Base-by-base conservation (phyloP, 1,284 basidiomycete species). In the Malassezia brasiliensis region DNA sequence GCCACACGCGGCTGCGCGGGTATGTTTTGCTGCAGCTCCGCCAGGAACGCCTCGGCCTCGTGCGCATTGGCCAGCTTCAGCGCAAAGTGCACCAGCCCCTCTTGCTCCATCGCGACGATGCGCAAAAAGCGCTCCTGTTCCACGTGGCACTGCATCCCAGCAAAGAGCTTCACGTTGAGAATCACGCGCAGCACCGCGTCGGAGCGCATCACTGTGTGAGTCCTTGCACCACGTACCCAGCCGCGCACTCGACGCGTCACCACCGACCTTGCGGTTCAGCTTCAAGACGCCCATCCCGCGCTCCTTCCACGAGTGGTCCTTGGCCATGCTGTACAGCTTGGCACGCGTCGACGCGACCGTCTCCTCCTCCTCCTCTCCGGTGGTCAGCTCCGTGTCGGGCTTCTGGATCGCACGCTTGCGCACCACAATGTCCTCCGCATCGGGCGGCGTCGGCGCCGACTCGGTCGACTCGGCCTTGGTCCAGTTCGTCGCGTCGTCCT, bases 311-410 rank as follows among this genome's bases (percentile, higher is more conserved):
- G 79, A 78, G 69, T 81, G 78, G 63, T 82, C 81, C 19, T 56
- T 58, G 3, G 63, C 50, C 65, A 90, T 81, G 15, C 82, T 77
- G 72, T 83, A 93, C 31, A 96, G 77, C 77, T 93, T 94, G 41
- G 85, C 86, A 56, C 90, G 84, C 11, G 85, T 84, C 76, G 87
- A 85, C 74, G 85, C 83, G 40, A 89, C 77, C 1, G 86, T 90
- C 56, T 85, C 82, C 73, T 96, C 90, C 20, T 88, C 86, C 74
- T 96, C 90, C 75, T 96, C 90, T 10, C 90, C 90, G 0, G 90
- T 96, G 40, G 81, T 77, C 31, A 87, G 44, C 31, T 56, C 54
- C 15, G 47, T 17, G 7, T 52, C 50, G 0, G 55, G 55, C 35
- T 32, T 45, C 15, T 25, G 50, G 4, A 57, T 28, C 15, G 51